Percentiles rank a stretch among this genome's conserved stretches.
Conservation (phyloP, 352 stramenopile genomes). For the Phytopythium litorale region DNA sequence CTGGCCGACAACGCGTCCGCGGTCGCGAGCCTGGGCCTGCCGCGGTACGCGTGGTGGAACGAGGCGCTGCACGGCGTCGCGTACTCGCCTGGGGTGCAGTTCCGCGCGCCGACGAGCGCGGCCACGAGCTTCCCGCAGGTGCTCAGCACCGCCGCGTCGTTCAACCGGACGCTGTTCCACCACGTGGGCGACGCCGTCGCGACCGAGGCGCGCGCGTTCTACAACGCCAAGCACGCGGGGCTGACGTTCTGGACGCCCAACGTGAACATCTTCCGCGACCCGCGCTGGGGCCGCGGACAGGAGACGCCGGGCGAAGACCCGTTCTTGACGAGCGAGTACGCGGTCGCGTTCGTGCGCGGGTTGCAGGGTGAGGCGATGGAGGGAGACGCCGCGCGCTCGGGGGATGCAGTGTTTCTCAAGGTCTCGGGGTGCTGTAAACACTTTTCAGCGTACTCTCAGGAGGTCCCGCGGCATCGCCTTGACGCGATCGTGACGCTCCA, state of each 20-base stretch:
- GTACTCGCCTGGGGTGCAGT: slow-evolving; percentile 60
- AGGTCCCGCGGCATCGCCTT: slow-evolving; percentile 78
- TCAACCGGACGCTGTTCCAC: slow-evolving; percentile 87
- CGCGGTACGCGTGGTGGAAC: slow-evolving; percentile 87
- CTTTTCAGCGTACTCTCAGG: slow-evolving; percentile 89
- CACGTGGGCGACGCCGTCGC: slow-evolving; percentile 72
- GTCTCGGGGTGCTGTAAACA: slow-evolving; percentile 90
- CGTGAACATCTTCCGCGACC: slow-evolving; percentile 92
- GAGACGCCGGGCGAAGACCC: slow-evolving; percentile 91
- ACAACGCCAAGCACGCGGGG: slow-evolving; percentile 70
- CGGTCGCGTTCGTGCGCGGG: slow-evolving; percentile 73
- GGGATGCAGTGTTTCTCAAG: slow-evolving; percentile 48
- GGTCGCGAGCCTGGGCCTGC: slow-evolving; percentile 32
- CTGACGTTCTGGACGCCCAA: slow-evolving; percentile 93
- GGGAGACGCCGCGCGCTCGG: background rate
- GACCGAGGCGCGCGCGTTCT: slow-evolving; percentile 80
- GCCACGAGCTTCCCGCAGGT: slow-evolving; percentile 91
- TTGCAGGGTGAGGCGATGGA: slow-evolving; percentile 71
- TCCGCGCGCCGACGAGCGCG: slow-evolving; percentile 37
- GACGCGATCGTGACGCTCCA: slow-evolving; percentile 83
- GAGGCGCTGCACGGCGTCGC: slow-evolving; percentile 87
- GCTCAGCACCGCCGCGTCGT: slow-evolving; percentile 68
- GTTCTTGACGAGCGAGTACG: slow-evolving; percentile 82
- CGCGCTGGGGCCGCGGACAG: slow-evolving; percentile 89
- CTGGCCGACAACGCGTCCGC: slow-evolving; percentile 57